These are phyloP conservation scores for Mortierella hygrophila DNA, from an alignment of 192 early-diverging fungal genomes.

Conservation along the genomic window DNA sequence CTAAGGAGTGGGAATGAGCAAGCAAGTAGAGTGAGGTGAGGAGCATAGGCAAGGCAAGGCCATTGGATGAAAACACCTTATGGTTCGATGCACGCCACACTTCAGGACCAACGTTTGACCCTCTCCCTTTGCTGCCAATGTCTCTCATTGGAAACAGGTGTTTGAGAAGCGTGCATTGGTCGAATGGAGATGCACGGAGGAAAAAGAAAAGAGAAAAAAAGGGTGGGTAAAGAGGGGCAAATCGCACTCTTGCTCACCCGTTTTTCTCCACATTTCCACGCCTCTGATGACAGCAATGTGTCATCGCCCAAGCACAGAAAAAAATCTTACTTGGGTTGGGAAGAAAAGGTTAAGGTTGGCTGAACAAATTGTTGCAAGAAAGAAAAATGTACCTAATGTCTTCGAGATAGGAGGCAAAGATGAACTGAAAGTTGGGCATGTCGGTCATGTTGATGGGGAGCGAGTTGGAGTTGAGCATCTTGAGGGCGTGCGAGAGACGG, in stretches of 20 bases:
- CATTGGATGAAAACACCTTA: too few relatives aligned
- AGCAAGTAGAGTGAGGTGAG: too few relatives aligned
- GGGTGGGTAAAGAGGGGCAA: background rate
- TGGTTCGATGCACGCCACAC: too few relatives aligned
- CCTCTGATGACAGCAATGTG: slow-evolving; percentile 29
- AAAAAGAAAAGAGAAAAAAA: background rate
- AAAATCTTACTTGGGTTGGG: slow-evolving; percentile 1
- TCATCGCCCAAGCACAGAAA: slow-evolving; percentile 4
- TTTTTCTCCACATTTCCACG: slow-evolving; percentile 14
- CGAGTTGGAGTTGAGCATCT: slow-evolving; percentile 61
- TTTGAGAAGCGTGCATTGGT: too few relatives aligned
- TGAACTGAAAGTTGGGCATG: slow-evolving; percentile 59
- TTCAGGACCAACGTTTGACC: too few relatives aligned
- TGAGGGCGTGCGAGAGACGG: slow-evolving; percentile 68
- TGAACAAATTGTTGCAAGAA: background rate
- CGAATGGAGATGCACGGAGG: background rate
- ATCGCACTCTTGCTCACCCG: background rate
- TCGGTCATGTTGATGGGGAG: slow-evolving; percentile 61
- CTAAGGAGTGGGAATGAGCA: too few relatives aligned
- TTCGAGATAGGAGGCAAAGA: slow-evolving; percentile 65
- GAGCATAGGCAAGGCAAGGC: too few relatives aligned
- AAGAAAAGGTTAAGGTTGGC: background rate
- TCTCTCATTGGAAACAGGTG: too few relatives aligned
- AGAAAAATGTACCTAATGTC: slow-evolving; percentile 57
- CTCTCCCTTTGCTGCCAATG: too few relatives aligned